Conservation (phyloP, 2,329 filamentous ascomycete species). For the Tolypocladium tropicale region DNA sequence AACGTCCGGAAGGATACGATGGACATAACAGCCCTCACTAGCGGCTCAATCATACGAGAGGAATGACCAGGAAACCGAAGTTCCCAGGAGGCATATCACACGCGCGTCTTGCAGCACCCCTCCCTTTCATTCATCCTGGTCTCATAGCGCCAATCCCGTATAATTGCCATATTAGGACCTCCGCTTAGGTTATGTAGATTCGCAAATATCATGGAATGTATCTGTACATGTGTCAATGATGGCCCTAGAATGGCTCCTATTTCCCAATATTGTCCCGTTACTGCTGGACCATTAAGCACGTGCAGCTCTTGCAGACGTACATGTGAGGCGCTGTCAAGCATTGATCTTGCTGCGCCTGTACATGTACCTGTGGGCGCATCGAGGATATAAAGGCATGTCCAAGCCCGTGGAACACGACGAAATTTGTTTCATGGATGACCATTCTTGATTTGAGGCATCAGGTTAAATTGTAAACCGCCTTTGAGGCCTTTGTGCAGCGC, state of each 20-base stretch:
- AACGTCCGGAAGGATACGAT: not conserved
- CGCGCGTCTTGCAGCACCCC: not conserved
- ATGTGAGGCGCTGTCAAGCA: not conserved
- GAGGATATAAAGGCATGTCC: not conserved
- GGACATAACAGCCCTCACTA: not conserved
- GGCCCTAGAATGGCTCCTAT: not conserved
- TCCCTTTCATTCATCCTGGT: not conserved
- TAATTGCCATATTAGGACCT: no score
- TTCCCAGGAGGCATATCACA: not conserved
- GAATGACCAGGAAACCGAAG: no score
- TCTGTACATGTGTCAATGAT: not conserved
- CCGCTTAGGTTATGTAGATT: not conserved
- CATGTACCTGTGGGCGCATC: not conserved
- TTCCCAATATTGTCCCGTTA: not conserved
- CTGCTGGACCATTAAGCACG: not conserved
- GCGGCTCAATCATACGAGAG: not conserved
- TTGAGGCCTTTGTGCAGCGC: not conserved
- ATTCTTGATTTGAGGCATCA: not conserved
- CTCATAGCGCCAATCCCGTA: no score
- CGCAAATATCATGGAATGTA: not conserved
- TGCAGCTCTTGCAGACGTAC: not conserved
- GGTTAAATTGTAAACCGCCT: not conserved
- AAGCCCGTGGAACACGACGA: not conserved
- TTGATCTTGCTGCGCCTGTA: not conserved
- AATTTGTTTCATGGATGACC: not conserved